These are phyloP conservation scores for Glycyrrhiza uralensis DNA, from an alignment of 306 rosid species.

Conservation along the genomic window DNA sequence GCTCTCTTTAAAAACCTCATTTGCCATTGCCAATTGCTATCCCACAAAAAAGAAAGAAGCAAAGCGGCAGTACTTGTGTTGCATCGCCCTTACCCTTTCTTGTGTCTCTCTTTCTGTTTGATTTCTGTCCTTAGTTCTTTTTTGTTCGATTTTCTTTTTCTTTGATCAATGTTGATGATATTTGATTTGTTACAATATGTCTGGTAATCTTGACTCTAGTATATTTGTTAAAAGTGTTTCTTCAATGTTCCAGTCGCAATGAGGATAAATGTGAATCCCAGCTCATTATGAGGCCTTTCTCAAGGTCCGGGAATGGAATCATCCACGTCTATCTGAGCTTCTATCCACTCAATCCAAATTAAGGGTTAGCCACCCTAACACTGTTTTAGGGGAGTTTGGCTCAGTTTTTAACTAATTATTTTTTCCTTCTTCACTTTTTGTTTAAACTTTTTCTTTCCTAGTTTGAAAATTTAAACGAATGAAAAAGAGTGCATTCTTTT, in stretches of 20 bases:
- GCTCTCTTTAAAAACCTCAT: background rate
- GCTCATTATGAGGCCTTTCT: conserved; percentile 43
- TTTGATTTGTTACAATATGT: background rate
- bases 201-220: too few relatives aligned
- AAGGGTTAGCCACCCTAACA: too few relatives aligned
- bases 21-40: background rate
- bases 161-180: background rate
- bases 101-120: background rate
- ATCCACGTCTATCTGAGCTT: conserved; percentile 32
- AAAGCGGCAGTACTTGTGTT: background rate
- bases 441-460: too few relatives aligned
- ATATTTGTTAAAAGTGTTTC: background rate
- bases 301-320: conserved; percentile 33
- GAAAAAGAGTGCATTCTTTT: too few relatives aligned
- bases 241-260: background rate
- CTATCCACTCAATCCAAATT: background rate
- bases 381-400: background rate
- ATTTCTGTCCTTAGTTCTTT: background rate
- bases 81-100: background rate
- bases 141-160: background rate
- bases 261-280: conserved; percentile 46
- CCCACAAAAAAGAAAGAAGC: too few relatives aligned
- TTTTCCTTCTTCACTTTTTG: too few relatives aligned
- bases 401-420: background rate
- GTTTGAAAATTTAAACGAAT: too few relatives aligned